phyloP scores from a whole-genome alignment of 2,329 filamentous ascomycete genomes.

The Fusarium proliferatum region DNA sequence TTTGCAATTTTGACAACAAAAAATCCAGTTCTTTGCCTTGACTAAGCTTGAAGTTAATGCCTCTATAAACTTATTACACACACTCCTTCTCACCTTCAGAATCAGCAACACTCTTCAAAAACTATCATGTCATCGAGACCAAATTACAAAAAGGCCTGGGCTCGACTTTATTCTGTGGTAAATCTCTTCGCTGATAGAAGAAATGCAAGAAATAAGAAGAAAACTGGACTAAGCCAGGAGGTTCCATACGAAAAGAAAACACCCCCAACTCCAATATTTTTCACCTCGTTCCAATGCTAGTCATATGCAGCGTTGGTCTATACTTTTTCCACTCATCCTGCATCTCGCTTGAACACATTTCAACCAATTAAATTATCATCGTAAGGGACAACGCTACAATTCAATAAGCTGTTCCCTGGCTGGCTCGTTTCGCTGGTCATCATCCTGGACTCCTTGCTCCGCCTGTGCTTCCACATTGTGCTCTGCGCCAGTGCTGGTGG shows the following conservation, averaged over 20 bases:
- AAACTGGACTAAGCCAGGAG: slow-evolving; percentile 7
- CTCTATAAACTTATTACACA: background rate
- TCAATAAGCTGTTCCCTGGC: slow-evolving; percentile 40
- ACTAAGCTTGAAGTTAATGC: background rate
- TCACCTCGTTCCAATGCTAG: slow-evolving; percentile 27
- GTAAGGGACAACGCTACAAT: slow-evolving; percentile 13
- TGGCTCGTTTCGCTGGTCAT: slow-evolving; percentile 26
- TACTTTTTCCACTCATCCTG: slow-evolving; percentile 37
- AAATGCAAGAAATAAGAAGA: slow-evolving; percentile 11
- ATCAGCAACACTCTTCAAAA: background rate
- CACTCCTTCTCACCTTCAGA: background rate
- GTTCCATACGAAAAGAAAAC: slow-evolving; percentile 26
- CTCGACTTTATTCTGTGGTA: slow-evolving; percentile 34
- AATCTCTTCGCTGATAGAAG: slow-evolving; percentile 30
- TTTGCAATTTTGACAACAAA: background rate
- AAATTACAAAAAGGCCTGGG: slow-evolving; percentile 37
- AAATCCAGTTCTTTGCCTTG: background rate
- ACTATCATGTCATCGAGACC: slow-evolving; percentile 1
- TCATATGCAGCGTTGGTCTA: slow-evolving; percentile 17
- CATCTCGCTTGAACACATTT: slow-evolving; percentile 27
- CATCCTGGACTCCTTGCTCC: slow-evolving; percentile 16
- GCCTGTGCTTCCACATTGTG: slow-evolving; percentile 2
- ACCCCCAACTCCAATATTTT: slow-evolving; percentile 39
- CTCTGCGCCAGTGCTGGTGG: slow-evolving; percentile 26
- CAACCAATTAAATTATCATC: background rate